These are phyloP conservation scores for Colletotrichum sp. DNA, from an alignment of 2,329 filamentous ascomycete genomes.

Conservation along the genomic window DNA sequence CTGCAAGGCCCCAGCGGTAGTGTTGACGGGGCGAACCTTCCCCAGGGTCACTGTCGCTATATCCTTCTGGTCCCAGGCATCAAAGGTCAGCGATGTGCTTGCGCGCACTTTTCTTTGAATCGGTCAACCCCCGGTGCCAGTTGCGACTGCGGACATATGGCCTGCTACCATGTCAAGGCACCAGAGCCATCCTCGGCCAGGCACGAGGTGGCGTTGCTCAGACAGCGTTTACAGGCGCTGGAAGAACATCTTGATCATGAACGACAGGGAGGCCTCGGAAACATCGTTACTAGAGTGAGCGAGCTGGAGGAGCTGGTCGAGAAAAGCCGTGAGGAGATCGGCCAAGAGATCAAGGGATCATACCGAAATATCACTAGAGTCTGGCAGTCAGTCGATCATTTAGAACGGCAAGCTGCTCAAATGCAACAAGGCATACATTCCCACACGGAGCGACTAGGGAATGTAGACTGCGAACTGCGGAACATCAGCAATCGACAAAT, in stretches of 20 bases:
- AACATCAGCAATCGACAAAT: slow-evolving; percentile 53
- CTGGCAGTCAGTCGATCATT: slow-evolving; percentile 56
- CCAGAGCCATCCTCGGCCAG: slow-evolving; percentile 47
- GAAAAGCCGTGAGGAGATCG: slow-evolving; percentile 54
- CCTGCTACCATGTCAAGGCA: slow-evolving; percentile 62
- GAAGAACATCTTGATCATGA: slow-evolving; percentile 47
- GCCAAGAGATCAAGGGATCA: slow-evolving; percentile 57
- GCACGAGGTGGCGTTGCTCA: slow-evolving; percentile 54
- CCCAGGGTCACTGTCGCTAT: slow-evolving; percentile 64
- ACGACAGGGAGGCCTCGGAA: slow-evolving; percentile 40
- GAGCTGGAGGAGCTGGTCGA: slow-evolving; percentile 61
- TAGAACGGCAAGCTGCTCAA: slow-evolving; percentile 42
- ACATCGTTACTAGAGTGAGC: slow-evolving; percentile 49
- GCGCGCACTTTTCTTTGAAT: slow-evolving; percentile 62
- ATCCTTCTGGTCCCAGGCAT: slow-evolving; percentile 62
- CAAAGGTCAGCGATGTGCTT: slow-evolving; percentile 63
- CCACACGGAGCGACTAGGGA: slow-evolving; percentile 45
- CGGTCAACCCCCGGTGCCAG: slow-evolving; percentile 56
- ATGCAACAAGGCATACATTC: slow-evolving; percentile 40
- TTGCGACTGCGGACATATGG: slow-evolving; percentile 65
- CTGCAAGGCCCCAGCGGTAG: slow-evolving; percentile 24
- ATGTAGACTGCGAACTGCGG: slow-evolving; percentile 46
- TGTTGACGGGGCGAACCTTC: slow-evolving; percentile 52
- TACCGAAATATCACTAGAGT: slow-evolving; percentile 60
- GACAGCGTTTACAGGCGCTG: slow-evolving; percentile 47